These are phyloP conservation scores for Aspergillus thermomutatus DNA, from an alignment of 2,329 filamentous ascomycete genomes.

Conservation along the genomic window DNA sequence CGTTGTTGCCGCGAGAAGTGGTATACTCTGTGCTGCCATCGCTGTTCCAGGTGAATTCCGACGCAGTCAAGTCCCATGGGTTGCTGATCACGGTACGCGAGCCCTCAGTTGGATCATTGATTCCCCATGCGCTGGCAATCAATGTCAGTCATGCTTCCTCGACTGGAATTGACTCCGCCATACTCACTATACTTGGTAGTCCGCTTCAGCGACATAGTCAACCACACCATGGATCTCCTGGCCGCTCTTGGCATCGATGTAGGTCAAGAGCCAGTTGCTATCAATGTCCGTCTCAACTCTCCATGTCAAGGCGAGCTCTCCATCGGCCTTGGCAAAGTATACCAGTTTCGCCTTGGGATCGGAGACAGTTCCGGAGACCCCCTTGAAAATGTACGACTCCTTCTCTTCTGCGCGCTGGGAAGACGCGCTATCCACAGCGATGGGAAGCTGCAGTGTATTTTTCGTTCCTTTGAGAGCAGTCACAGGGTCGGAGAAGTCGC, in stretches of 20 bases:
- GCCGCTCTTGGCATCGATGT: slow-evolving; percentile 8
- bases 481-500: slow-evolving; percentile 3
- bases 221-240: slow-evolving; percentile 10
- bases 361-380: slow-evolving; percentile 7
- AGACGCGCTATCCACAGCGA: background rate
- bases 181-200: slow-evolving; percentile 15
- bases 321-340: slow-evolving; percentile 8
- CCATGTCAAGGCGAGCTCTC: slow-evolving; percentile 8
- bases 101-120: slow-evolving; percentile 13
- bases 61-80: slow-evolving; percentile 11
- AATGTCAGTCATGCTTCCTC: background rate
- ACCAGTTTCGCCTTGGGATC: slow-evolving; percentile 11
- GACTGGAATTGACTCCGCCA: background rate
- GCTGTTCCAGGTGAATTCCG: slow-evolving; percentile 12
- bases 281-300: slow-evolving; percentile 11
- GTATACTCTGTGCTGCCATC: slow-evolving; percentile 10
- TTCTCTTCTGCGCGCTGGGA: background rate
- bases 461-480: slow-evolving; percentile 5
- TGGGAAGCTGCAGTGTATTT: slow-evolving; percentile 2
- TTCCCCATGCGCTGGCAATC: slow-evolving; percentile 9
- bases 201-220: slow-evolving; percentile 12
- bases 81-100: slow-evolving; percentile 6
- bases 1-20: slow-evolving; percentile 14
- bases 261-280: slow-evolving; percentile 13
- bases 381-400: slow-evolving; percentile 7